A percentile compares a stretch with the other conserved stretches of the same genome.
These are phyloP conservation scores for Leucaena leucocephala DNA, from an alignment of 306 rosid genomes.

Conservation along the genomic window DNA sequence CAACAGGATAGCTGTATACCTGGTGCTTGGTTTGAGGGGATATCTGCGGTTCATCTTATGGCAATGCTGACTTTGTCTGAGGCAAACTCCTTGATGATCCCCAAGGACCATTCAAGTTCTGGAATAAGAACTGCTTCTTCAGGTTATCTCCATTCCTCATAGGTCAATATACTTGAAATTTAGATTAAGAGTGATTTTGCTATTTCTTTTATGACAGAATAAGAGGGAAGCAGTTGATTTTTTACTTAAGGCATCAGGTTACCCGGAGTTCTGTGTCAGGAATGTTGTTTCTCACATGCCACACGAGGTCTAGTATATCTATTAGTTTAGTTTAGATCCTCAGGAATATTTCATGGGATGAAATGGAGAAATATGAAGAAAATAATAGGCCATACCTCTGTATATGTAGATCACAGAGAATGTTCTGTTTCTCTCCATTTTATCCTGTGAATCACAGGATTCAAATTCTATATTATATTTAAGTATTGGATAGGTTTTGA, in stretches of 20 bases:
- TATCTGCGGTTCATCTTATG: slow-evolving; percentile 74
- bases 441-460: neutral
- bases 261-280: slow-evolving; percentile 69
- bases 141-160: slow-evolving; percentile 50
- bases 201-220: slow-evolving; percentile 46
- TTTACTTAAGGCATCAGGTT: slow-evolving; percentile 83
- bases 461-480: neutral
- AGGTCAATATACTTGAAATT: slow-evolving; percentile 7
- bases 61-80: slow-evolving; percentile 78
- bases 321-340: neutral
- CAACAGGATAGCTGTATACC: slow-evolving; percentile 66
- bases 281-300: slow-evolving; percentile 67
- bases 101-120: slow-evolving; percentile 70
- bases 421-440: neutral
- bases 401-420: neutral
- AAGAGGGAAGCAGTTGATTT: slow-evolving; percentile 82
- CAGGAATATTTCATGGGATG: neutral
- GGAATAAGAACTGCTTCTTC: slow-evolving; percentile 74
- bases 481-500: slow-evolving; percentile 22
- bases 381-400: neutral
- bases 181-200: neutral
- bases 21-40: slow-evolving; percentile 82
- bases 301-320: slow-evolving; percentile 61
- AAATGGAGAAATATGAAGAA: neutral
- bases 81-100: slow-evolving; percentile 82